Conservation (phyloP, 139 green algal species). For the Picochlorum sp. region DNA sequence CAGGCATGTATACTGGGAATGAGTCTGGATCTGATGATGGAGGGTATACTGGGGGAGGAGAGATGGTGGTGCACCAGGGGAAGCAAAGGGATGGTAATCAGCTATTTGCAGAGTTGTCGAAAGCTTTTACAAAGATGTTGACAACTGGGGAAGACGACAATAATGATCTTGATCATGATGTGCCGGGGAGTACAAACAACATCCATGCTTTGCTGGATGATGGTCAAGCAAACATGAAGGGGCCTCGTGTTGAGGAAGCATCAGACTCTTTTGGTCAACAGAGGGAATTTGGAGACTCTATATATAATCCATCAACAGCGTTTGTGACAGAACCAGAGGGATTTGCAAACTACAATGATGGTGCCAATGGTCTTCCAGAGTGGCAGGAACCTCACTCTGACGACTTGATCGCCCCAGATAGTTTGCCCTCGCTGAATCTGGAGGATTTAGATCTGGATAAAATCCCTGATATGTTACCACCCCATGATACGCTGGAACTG, state of each 20-base stretch:
- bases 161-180: neutral
- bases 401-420: neutral
- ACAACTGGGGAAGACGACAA: neutral
- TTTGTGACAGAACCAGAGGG: too few relatives aligned
- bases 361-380: neutral
- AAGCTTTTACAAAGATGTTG: conserved; percentile 28
- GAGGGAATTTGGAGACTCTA: neutral
- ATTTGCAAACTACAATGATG: neutral
- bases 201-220: conserved; percentile 14
- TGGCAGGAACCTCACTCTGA: neutral
- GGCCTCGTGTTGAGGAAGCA: neutral
- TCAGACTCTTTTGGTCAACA: neutral
- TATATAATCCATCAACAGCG: neutral
- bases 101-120: conserved; percentile 22
- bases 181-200: neutral
- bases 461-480: conserved; percentile 9
- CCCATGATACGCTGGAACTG: neutral
- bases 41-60: conserved; percentile 2
- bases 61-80: conserved; percentile 9
- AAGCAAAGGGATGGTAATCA: conserved; percentile 2
- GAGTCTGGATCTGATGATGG: conserved; percentile 8
- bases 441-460: conserved; percentile 11
- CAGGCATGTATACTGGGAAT: conserved; percentile 3
- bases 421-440: conserved; percentile 9
- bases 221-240: neutral